These are phyloP conservation scores for Tephrocybe sp. DNA, from an alignment of 768 basidiomycete species.

Conservation along the genomic window DNA sequence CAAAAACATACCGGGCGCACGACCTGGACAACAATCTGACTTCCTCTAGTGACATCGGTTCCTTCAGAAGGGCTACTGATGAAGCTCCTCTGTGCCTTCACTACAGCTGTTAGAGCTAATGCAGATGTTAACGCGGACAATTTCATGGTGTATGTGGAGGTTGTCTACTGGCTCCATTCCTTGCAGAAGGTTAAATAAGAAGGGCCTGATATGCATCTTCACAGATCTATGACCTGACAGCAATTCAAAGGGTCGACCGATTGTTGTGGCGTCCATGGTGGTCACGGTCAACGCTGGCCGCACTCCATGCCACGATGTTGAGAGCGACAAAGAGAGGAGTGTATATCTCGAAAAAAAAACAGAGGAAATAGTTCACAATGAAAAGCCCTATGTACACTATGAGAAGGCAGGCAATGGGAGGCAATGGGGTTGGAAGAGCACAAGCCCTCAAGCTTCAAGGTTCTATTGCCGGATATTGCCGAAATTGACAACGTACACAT, in stretches of 20 bases:
- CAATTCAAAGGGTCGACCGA: neutral
- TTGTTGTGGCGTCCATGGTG: neutral
- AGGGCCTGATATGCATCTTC: neutral
- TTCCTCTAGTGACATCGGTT: constrained; percentile 26
- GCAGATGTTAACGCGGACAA: neutral
- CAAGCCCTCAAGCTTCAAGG: too few relatives aligned
- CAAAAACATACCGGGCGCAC: constrained; percentile 32
- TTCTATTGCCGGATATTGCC: too few relatives aligned
- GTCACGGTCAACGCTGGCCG: neutral
- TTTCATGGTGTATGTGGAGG: neutral
- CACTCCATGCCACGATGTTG: neutral
- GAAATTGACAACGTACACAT: too few relatives aligned
- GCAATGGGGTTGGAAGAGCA: too few relatives aligned
- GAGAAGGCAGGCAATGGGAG: too few relatives aligned
- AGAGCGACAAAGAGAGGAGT: too few relatives aligned
- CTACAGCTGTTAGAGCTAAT: constrained; percentile 8
- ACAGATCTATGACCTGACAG: neutral
- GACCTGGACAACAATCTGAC: constrained; percentile 32
- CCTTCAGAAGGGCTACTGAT: constrained; percentile 33
- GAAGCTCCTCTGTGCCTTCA: constrained; percentile 20
- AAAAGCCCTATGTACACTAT: too few relatives aligned
- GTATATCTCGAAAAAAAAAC: too few relatives aligned
- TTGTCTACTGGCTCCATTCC: too few relatives aligned
- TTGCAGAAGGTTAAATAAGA: neutral
- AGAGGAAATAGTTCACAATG: too few relatives aligned